These are phyloP conservation scores for Priceomyces carsonii DNA, from an alignment of 805 yeast species.

Conservation along the genomic window DNA sequence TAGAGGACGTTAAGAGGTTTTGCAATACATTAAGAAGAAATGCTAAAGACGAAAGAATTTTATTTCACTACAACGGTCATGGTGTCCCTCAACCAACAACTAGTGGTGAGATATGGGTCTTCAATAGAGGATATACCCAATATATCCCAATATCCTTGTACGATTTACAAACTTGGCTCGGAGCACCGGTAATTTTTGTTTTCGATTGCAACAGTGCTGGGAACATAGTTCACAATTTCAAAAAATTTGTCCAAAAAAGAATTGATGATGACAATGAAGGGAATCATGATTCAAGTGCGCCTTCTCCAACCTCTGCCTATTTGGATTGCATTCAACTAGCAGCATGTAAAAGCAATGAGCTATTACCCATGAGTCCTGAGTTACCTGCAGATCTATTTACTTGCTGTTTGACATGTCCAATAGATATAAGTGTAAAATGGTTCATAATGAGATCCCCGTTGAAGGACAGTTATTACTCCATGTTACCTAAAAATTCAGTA, in stretches of 20 bases:
- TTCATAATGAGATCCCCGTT: slow-evolving; percentile 82
- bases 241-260: slow-evolving; percentile 84
- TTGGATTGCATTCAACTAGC: slow-evolving; percentile 91
- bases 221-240: slow-evolving; percentile 84
- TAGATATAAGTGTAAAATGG: slow-evolving; percentile 90
- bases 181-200: slow-evolving; percentile 95
- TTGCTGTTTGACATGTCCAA: slow-evolving; percentile 93
- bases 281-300: slow-evolving; percentile 49
- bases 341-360: slow-evolving; percentile 84
- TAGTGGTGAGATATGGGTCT: slow-evolving; percentile 97
- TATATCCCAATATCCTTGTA: slow-evolving; percentile 95
- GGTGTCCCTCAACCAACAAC: slow-evolving; percentile 98
- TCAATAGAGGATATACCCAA: slow-evolving; percentile 95
- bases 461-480: slow-evolving; percentile 49
- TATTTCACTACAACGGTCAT: slow-evolving; percentile 96
- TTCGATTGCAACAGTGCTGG: slow-evolving; percentile 96
- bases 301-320: slow-evolving; percentile 67
- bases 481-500: slow-evolving; percentile 46
- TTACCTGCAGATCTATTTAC: slow-evolving; percentile 95
- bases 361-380: slow-evolving; percentile 89
- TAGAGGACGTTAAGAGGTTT: slow-evolving; percentile 90
- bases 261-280: slow-evolving; percentile 80
- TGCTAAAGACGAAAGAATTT: slow-evolving; percentile 89
- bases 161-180: slow-evolving; percentile 95
- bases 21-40: slow-evolving; percentile 86